These are phyloP conservation scores for Sporobolomyces roseus DNA, from an alignment of 768 basidiomycete species.

Conservation along the genomic window DNA sequence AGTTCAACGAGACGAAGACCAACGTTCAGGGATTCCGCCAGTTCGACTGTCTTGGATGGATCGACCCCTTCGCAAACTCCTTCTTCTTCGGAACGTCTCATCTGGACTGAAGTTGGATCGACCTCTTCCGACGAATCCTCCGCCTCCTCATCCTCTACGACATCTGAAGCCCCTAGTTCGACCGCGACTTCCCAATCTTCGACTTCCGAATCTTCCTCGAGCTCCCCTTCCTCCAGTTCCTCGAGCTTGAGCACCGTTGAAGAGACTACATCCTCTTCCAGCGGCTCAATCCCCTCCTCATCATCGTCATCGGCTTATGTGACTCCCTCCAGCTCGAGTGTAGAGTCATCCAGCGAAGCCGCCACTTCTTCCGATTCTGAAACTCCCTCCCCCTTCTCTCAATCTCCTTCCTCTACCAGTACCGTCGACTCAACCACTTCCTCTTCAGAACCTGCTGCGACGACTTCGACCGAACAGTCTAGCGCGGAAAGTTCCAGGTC, in stretches of 20 bases:
- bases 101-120: neutral
- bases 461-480: neutral
- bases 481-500: neutral
- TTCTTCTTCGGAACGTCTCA: no score
- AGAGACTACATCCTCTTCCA: no score
- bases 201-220: neutral
- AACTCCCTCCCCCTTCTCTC: no score
- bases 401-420: no score
- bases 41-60: neutral
- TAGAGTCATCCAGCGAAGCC: no score
- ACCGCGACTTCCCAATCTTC: neutral
- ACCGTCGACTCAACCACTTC: no score
- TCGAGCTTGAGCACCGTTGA: no score
- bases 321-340: no score
- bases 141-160: neutral
- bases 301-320: no score
- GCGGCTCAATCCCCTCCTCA: no score
- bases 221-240: no score
- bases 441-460: neutral
- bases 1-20: neutral
- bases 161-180: neutral
- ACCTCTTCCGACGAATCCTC: neutral
- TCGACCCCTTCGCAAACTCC: neutral
- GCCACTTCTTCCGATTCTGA: no score
- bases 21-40: neutral